These are phyloP conservation scores for Backusella morwellensis DNA, from an alignment of 192 early-diverging fungal genomes.

Conservation along the genomic window DNA sequence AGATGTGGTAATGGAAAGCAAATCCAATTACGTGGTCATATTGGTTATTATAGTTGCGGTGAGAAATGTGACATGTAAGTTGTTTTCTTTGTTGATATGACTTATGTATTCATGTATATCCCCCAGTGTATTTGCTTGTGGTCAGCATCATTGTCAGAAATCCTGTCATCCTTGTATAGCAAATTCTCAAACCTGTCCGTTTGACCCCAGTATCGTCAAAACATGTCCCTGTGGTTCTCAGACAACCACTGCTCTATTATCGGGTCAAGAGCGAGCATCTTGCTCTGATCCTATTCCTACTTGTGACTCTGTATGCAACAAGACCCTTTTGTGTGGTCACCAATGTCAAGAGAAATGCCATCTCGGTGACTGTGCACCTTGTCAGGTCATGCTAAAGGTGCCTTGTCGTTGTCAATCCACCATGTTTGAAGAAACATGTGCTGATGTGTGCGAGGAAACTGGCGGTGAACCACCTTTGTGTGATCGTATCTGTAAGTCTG, in stretches of 20 bases:
- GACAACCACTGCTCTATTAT: conserved; percentile 16
- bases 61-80: conserved; percentile 47
- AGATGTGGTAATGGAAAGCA: conserved; percentile 59
- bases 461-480: conserved; percentile 53
- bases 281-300: conserved; percentile 58
- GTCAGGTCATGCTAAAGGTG: conserved; percentile 45
- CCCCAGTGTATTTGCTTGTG: conserved; percentile 47
- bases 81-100: neutral
- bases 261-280: conserved; percentile 28
- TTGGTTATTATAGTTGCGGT: conserved; percentile 54
- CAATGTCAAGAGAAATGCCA: conserved; percentile 60
- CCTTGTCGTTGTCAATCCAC: conserved; percentile 66
- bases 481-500: conserved; percentile 57
- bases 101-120: neutral
- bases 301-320: conserved; percentile 61
- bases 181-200: conserved; percentile 46
- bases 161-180: conserved; percentile 51
- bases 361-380: conserved; percentile 62
- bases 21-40: conserved; percentile 33
- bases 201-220: conserved; percentile 42
- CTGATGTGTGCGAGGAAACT: conserved; percentile 34
- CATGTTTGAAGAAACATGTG: conserved; percentile 45
- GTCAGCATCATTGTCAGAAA: conserved; percentile 48
- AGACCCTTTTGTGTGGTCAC: conserved; percentile 60
- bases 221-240: conserved; percentile 55